Evolutionary conservation across 345 rosid species (phyloP), one percentile per base, ranked within the genome.

Genomic region (Dovyalis caffra): DNA sequence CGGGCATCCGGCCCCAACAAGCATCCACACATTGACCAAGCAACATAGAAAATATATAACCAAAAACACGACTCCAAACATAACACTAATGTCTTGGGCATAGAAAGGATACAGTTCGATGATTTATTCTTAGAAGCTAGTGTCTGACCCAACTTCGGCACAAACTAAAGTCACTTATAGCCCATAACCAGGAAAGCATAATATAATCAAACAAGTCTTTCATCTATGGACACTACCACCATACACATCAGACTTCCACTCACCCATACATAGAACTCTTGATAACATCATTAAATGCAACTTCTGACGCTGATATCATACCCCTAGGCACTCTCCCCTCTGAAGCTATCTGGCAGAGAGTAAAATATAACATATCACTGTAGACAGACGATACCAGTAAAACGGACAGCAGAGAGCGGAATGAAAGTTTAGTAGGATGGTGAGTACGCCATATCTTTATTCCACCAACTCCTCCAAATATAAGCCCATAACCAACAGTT

Each of bases 381-480:
- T 78, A 72, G 12, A 61, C 64, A 68, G 57, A 64, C 15, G 23
- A 32, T 68, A 76, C 35, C 85, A 70, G 80, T 70, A 78, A 65
- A 72, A 70, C 74, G 37, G 58, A 74, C 74, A 79, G 69, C 76
- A 69, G 49, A 68, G 77, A 73, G 72, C 73, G 43, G 57, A 37
- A 56, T 31, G 70, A 58, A 72, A 77, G 78, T 70, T 75, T 31
- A 77, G 74, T 38, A 77, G 81, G 82, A 79, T 58, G 81, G 69
- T 14, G 53, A 74, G 71, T 47, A 76, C 64, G 72, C 72, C 80
- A 35, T 56, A 26, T 51, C 62, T 75, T 83, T 79, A 79, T 68
- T 87, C 77, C 77, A 78, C 76, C 76, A 62, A 78, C 68, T 65
- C 83, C 73, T 70, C 61, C 71, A 73, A 75, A 77, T 74, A 78